These are phyloP conservation scores for Gymnopilus junonius DNA, from an alignment of 768 basidiomycete genomes.

Conservation along the genomic window DNA sequence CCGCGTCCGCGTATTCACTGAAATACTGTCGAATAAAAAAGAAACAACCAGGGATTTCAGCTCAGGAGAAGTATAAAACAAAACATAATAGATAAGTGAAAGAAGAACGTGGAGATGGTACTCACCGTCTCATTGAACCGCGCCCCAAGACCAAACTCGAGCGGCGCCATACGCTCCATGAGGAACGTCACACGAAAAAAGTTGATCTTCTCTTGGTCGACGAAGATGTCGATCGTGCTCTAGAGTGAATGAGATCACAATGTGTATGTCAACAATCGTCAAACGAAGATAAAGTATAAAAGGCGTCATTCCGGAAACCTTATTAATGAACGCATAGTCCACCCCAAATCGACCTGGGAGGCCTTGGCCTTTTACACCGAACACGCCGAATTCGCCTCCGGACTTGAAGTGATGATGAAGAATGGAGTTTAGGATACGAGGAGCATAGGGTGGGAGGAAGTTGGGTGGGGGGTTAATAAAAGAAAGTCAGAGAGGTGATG, in stretches of 20 bases:
- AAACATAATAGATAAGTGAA: too few species aligned
- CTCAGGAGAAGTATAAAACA: too few species aligned
- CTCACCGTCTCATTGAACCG: slow-evolving; percentile 49
- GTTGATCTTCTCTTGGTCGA: slow-evolving; percentile 52
- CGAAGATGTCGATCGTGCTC: slow-evolving; percentile 50
- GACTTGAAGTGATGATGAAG: slow-evolving; percentile 32
- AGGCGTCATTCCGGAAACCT: slow-evolving; percentile 27
- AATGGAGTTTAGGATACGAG: not conserved
- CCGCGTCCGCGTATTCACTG: slow-evolving; percentile 43
- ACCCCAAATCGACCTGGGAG: slow-evolving; percentile 48
- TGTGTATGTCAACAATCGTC: too few species aligned
- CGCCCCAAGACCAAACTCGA: slow-evolving; percentile 41
- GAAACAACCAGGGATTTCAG: not conserved
- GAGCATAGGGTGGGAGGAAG: too few species aligned
- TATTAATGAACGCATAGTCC: slow-evolving; percentile 52
- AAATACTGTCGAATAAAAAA: slow-evolving; percentile 42
- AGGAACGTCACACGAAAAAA: slow-evolving; percentile 54
- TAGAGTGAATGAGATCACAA: too few species aligned
- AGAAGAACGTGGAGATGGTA: not conserved
- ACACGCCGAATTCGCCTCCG: slow-evolving; percentile 52
- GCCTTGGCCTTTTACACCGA: slow-evolving; percentile 40
- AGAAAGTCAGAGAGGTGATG: too few species aligned
- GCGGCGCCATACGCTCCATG: slow-evolving; percentile 49
- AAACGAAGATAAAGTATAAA: not conserved
- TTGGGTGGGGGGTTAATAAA: too few species aligned